Conservation (phyloP, 2,329 filamentous ascomycete species). For the Paracorniculantispora psalliotae region DNA sequence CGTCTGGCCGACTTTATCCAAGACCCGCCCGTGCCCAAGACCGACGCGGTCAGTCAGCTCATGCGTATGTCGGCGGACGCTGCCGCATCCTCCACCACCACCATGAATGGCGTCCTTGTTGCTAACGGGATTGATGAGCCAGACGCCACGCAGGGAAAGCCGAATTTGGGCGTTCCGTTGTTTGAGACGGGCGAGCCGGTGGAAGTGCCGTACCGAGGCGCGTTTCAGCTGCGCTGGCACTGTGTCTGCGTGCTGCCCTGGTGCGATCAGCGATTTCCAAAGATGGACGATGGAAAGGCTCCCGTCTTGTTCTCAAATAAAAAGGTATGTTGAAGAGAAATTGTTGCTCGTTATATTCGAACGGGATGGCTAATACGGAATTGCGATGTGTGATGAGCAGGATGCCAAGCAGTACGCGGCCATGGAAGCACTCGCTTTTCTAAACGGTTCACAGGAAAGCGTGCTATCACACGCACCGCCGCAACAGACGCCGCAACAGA, state of each 20-base stretch:
- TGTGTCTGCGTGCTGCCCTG: constrained; percentile 22
- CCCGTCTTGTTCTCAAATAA: constrained; percentile 39
- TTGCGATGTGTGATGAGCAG: constrained; percentile 16
- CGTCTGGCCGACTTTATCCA: constrained; percentile 31
- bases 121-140: background rate
- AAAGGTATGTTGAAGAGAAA: constrained; percentile 29
- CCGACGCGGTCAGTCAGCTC: constrained; percentile 26
- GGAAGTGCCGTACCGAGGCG: constrained; percentile 21
- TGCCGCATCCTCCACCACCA: background rate
- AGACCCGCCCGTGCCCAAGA: constrained; percentile 23
- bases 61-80: constrained; percentile 19
- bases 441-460: constrained; percentile 20
- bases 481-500: constrained; percentile 1
- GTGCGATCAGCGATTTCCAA: constrained; percentile 21
- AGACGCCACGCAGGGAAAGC: constrained; percentile 19
- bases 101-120: background rate
- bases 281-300: constrained; percentile 15
- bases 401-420: constrained; percentile 51
- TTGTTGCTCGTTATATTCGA: background rate
- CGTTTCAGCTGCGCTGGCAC: constrained; percentile 19
- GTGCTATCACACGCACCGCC: background rate
- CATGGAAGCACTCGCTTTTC: constrained; percentile 40
- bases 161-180: constrained; percentile 1
- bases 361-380: background rate
- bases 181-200: constrained; percentile 18